phyloP scores from a whole-genome alignment of 306 rosid genomes.

The Cicer judaicum region DNA sequence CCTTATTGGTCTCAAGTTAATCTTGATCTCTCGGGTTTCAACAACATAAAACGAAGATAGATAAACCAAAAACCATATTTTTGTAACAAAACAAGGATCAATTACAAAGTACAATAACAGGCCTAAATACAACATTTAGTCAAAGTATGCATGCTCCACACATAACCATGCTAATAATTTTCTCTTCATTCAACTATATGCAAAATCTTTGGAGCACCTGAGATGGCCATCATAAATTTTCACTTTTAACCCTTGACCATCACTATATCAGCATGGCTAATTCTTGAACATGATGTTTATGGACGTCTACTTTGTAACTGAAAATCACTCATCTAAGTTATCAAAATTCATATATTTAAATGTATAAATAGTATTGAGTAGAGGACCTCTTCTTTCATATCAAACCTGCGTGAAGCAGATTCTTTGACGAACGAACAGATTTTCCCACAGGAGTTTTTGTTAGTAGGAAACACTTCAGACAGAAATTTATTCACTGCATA shows the following conservation, averaged over 20 bases:
- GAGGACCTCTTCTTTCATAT: constrained; percentile 93
- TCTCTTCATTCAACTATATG: neutral
- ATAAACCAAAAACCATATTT: constrained; percentile 26
- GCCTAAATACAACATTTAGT: constrained; percentile 2
- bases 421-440: constrained; percentile 74
- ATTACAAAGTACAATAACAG: constrained; percentile 3
- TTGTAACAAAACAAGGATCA: constrained; percentile 17
- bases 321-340: constrained; percentile 18
- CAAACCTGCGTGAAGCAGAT: constrained; percentile 82
- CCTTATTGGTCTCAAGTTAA: constrained; percentile 31
- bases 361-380: constrained; percentile 43
- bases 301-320: constrained; percentile 32
- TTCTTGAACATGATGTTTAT: constrained; percentile 23
- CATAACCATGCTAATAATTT: constrained; percentile 28
- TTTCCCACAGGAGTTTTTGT: constrained; percentile 62
- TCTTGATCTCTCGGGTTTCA: constrained; percentile 23
- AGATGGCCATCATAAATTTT: constrained; percentile 21
- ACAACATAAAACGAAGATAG: constrained; percentile 13
- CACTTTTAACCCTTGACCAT: neutral
- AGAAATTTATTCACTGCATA: constrained; percentile 82
- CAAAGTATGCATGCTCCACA: constrained; percentile 27
- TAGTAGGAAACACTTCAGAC: constrained; percentile 65
- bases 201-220: constrained; percentile 8
- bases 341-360: constrained; percentile 42
- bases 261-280: constrained; percentile 31